Evolutionary conservation across 2,329 filamentous ascomycete species (phyloP).

Genomic region (Aureobasidium sp.): DNA sequence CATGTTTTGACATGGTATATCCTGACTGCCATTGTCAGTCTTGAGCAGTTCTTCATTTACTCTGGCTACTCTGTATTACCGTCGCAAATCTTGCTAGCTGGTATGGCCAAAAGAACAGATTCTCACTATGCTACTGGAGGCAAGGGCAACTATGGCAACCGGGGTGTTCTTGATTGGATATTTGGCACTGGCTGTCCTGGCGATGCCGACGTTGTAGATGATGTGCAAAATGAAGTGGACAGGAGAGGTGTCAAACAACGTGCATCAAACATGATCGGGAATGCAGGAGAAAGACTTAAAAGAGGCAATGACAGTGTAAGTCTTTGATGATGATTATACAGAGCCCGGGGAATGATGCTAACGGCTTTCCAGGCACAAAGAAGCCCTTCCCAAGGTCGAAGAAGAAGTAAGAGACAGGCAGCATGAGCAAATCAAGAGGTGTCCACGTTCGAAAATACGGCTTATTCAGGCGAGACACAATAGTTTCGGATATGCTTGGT

Average conservation of each 20-base stretch:
- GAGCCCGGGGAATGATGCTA: neutral
- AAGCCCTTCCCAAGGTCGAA: neutral
- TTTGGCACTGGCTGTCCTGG: slow-evolving; percentile 42
- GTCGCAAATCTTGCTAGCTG: slow-evolving; percentile 47
- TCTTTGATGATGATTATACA: neutral
- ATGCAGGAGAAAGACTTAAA: slow-evolving; percentile 22
- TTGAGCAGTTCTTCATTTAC: slow-evolving; percentile 58
- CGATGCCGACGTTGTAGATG: slow-evolving; percentile 43
- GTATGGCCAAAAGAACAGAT: slow-evolving; percentile 50
- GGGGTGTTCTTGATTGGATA: slow-evolving; percentile 55
- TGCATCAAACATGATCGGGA: slow-evolving; percentile 24
- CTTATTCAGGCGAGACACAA: neutral
- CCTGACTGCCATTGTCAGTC: slow-evolving; percentile 52
- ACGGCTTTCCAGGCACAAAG: neutral
- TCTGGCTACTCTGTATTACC: slow-evolving; percentile 58
- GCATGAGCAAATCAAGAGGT: neutral
- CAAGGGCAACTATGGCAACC: slow-evolving; percentile 48
- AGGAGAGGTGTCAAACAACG: slow-evolving; percentile 44
- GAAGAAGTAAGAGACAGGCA: slow-evolving; percentile 3
- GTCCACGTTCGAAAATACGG: neutral
- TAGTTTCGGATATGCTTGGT: neutral
- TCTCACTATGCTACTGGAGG: slow-evolving; percentile 45
- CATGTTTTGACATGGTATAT: slow-evolving; percentile 66
- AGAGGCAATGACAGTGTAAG: slow-evolving; percentile 4
- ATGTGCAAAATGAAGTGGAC: slow-evolving; percentile 46